These are phyloP conservation scores for Xylaria multiplex DNA, from an alignment of 2,329 filamentous ascomycete species.

Conservation along the genomic window DNA sequence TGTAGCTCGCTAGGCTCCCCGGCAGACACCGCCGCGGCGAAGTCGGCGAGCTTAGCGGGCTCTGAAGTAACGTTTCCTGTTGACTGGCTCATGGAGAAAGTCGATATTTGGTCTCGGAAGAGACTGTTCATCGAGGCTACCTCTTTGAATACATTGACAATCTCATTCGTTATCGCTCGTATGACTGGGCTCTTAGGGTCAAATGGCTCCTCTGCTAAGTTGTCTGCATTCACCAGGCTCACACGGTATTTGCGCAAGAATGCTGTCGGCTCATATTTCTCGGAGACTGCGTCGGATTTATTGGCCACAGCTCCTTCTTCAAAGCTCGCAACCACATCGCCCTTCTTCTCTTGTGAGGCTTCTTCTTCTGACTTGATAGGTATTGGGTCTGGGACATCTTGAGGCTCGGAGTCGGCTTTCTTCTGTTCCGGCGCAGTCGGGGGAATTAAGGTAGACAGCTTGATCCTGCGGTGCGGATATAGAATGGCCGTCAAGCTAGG, in stretches of 20 bases:
- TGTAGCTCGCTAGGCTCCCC: conserved; percentile 93
- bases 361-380: conserved; percentile 67
- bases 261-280: conserved; percentile 84
- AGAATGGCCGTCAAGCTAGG: conserved; percentile 89
- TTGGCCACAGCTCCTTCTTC: conserved; percentile 80
- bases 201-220: conserved; percentile 86
- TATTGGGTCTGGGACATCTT: conserved; percentile 67
- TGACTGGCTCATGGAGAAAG: conserved; percentile 94
- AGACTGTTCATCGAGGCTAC: conserved; percentile 92
- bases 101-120: conserved; percentile 96
- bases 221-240: conserved; percentile 94
- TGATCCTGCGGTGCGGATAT: conserved; percentile 95
- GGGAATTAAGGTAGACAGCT: conserved; percentile 83
- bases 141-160: conserved; percentile 98
- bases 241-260: conserved; percentile 93
- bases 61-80: conserved; percentile 95
- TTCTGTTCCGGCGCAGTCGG: conserved; percentile 66
- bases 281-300: conserved; percentile 60
- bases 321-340: conserved; percentile 96
- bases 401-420: conserved; percentile 61
- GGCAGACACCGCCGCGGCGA: conserved; percentile 94
- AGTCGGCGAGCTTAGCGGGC: conserved; percentile 93
- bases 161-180: conserved; percentile 93
- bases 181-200: conserved; percentile 91
- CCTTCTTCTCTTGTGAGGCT: conserved; percentile 73